Conservation (phyloP, 352 stramenopile genomes). For the Phytophthora citrophthora region DNA sequence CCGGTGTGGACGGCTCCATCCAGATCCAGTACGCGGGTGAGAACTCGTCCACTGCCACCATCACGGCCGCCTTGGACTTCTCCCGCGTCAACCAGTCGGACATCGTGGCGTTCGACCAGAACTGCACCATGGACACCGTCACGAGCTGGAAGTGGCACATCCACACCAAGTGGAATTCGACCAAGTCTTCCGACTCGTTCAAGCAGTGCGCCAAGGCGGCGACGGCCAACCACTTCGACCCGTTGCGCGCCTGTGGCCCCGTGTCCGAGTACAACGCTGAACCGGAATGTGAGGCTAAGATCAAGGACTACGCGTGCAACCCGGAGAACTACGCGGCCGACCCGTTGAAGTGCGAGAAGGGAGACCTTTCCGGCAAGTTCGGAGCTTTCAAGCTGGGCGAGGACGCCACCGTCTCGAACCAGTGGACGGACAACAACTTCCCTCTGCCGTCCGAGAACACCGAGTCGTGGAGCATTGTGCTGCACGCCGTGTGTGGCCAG, state of each 20-base stretch:
- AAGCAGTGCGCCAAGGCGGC: slow-evolving; percentile 45
- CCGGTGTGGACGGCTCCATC: slow-evolving; percentile 43
- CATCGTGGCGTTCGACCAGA: slow-evolving; percentile 35
- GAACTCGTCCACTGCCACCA: slow-evolving; percentile 31
- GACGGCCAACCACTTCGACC: slow-evolving; percentile 64
- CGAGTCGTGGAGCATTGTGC: slow-evolving; percentile 61
- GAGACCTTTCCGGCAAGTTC: slow-evolving; percentile 67
- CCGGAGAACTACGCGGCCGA: slow-evolving; percentile 46
- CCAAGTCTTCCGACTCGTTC: slow-evolving; percentile 41
- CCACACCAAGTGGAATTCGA: slow-evolving; percentile 52
- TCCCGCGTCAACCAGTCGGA: slow-evolving; percentile 25
- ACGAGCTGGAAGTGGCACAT: slow-evolving; percentile 64
- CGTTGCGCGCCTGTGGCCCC: slow-evolving; percentile 45
- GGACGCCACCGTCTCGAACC: slow-evolving; percentile 18
- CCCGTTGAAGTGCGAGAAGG: slow-evolving; percentile 53
- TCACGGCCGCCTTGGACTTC: slow-evolving; percentile 52
- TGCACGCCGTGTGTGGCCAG: slow-evolving; percentile 60
- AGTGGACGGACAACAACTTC: slow-evolving; percentile 58
- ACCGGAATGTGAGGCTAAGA: slow-evolving; percentile 30
- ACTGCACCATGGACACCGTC: slow-evolving; percentile 42
- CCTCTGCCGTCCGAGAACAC: slow-evolving; percentile 45
- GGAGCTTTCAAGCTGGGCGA: slow-evolving; percentile 38
- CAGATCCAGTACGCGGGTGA: slow-evolving; percentile 41
- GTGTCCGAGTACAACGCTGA: slow-evolving; percentile 49
- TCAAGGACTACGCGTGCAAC: slow-evolving; percentile 48